Conservation (phyloP, 768 basidiomycete species). For the Naganishia antarctica region DNA sequence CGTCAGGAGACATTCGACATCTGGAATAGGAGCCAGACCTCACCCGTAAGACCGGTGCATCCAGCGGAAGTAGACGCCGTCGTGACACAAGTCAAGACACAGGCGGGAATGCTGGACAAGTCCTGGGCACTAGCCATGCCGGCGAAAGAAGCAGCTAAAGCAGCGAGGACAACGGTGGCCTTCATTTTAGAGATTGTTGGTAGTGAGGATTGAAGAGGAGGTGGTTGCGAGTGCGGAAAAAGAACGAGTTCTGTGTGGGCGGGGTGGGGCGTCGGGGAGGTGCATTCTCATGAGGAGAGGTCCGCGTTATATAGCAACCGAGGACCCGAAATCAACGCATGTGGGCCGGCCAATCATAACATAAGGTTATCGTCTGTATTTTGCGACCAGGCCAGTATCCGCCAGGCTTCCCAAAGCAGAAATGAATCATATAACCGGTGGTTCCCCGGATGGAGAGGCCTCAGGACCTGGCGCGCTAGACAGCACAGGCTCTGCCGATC, state of each 20-base stretch:
- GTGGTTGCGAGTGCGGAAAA: not conserved
- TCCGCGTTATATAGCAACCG: not conserved
- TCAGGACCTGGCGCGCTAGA: not conserved
- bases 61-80: constrained; percentile 38
- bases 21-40: constrained; percentile 15
- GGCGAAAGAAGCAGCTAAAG: constrained; percentile 29
- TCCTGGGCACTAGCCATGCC: constrained; percentile 33
- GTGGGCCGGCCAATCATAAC: constrained; percentile 2
- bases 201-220: not conserved
- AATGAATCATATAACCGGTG: constrained; percentile 1
- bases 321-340: not conserved
- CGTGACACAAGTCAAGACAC: constrained; percentile 40
- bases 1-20: not conserved
- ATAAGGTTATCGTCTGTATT: not conserved
- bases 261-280: not conserved
- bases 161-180: constrained; percentile 27
- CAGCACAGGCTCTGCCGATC: not conserved
- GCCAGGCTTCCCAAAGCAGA: not conserved
- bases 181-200: constrained; percentile 33
- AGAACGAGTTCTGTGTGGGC: no score
- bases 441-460: not conserved
- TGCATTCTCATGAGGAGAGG: no score
- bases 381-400: no score
- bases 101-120: constrained; percentile 32
- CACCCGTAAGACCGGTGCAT: constrained; percentile 34